Evolutionary conservation across 768 basidiomycete species (phyloP).

Genomic region (Gyrodon lividus): DNA sequence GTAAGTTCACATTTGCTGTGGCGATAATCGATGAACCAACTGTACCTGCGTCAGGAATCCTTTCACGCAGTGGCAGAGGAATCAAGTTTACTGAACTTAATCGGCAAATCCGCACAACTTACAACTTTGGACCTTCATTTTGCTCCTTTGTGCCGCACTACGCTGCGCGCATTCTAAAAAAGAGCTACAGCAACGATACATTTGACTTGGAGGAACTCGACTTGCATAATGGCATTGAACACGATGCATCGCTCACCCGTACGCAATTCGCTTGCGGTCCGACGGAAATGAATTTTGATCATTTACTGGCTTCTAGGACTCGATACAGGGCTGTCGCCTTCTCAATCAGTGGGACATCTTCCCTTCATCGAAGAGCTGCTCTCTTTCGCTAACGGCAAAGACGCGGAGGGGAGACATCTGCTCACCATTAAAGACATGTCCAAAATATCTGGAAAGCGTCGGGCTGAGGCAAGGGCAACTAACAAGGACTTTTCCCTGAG

Average conservation of each 20-base stretch:
- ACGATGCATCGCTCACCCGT: slow-evolving; percentile 36
- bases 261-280: background rate
- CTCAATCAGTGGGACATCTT: slow-evolving; percentile 54
- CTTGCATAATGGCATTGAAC: slow-evolving; percentile 61
- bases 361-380: slow-evolving; percentile 59
- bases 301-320: slow-evolving; percentile 42
- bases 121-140: slow-evolving; percentile 70
- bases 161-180: slow-evolving; percentile 56
- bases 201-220: slow-evolving; percentile 68
- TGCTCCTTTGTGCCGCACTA: slow-evolving; percentile 63
- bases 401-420: slow-evolving; percentile 41
- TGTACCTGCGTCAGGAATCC: slow-evolving; percentile 29
- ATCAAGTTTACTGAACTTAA: slow-evolving; percentile 58
- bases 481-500: slow-evolving; percentile 61
- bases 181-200: slow-evolving; percentile 52
- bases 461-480: slow-evolving; percentile 49
- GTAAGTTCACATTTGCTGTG: slow-evolving; percentile 34
- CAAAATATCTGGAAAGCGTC: slow-evolving; percentile 55
- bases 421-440: slow-evolving; percentile 63
- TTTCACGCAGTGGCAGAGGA: slow-evolving; percentile 65
- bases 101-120: slow-evolving; percentile 49
- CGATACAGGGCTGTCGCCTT: slow-evolving; percentile 44
- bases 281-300: background rate
- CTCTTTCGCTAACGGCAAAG: slow-evolving; percentile 57
- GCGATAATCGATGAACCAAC: background rate